Evolutionary conservation across 352 stramenopile species (phyloP).

Genomic region (Phytophthora litchii): DNA sequence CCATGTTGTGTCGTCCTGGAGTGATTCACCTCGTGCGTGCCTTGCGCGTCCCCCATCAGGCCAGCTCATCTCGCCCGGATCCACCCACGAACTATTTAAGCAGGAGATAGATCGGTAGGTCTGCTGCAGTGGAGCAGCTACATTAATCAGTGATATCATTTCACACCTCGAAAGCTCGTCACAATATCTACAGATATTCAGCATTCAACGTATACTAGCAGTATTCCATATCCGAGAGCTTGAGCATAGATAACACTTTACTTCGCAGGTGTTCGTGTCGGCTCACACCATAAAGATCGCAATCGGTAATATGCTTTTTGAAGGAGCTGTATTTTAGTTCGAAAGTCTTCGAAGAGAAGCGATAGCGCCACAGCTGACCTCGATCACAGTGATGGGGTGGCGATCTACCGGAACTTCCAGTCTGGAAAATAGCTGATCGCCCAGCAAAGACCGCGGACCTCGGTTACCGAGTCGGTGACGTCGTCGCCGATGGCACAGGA

Average conservation of each 20-base stretch:
- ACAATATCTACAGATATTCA: background rate
- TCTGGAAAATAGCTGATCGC: too few relatives aligned
- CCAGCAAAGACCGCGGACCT: too few relatives aligned
- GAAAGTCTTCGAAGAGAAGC: too few relatives aligned
- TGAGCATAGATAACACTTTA: too few relatives aligned
- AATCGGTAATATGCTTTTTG: background rate
- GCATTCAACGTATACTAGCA: background rate
- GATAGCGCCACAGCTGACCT: background rate
- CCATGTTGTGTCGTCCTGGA: constrained; percentile 21
- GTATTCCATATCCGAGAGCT: too few relatives aligned
- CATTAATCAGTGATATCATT: constrained; percentile 4
- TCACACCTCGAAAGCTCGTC: background rate
- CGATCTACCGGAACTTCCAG: too few relatives aligned
- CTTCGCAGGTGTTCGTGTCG: background rate
- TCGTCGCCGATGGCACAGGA: too few relatives aligned
- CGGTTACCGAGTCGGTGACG: too few relatives aligned
- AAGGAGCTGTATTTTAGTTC: too few relatives aligned
- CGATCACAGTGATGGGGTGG: background rate
- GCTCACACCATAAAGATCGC: background rate
- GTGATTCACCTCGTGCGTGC: constrained; percentile 2
- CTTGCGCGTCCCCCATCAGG: constrained; percentile 10
- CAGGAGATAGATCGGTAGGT: constrained; percentile 17
- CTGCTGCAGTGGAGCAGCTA: background rate
- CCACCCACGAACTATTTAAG: constrained; percentile 32
- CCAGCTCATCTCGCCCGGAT: background rate